Evolutionary conservation across 768 basidiomycete species (phyloP).

Genomic region (Collybia sp.): DNA sequence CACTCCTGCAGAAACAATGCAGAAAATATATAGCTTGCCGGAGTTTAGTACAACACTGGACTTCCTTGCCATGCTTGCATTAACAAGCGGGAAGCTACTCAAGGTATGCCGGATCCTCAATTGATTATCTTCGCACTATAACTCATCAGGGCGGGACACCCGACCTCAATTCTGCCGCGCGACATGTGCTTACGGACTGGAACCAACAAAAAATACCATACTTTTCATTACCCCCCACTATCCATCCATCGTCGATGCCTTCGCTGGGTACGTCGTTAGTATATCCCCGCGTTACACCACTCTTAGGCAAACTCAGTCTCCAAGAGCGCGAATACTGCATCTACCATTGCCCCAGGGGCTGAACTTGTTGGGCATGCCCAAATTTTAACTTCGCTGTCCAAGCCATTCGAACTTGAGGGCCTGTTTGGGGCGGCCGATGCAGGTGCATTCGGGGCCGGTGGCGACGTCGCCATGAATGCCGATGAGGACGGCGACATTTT

Average conservation of each 20-base stretch:
- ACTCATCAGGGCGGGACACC: slow-evolving; percentile 78
- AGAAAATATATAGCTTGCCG: slow-evolving; percentile 84
- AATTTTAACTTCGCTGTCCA: slow-evolving; percentile 64
- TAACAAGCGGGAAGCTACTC: slow-evolving; percentile 75
- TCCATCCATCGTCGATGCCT: slow-evolving; percentile 77
- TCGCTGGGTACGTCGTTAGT: slow-evolving; percentile 27
- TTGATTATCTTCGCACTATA: background rate
- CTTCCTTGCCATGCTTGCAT: slow-evolving; percentile 86
- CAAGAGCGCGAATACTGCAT: slow-evolving; percentile 16
- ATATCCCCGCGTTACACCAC: no score
- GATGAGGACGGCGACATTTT: slow-evolving; percentile 39
- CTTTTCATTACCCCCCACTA: slow-evolving; percentile 70
- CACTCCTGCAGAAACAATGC: slow-evolving; percentile 65
- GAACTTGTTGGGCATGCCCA: slow-evolving; percentile 80
- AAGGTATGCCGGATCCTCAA: slow-evolving; percentile 47
- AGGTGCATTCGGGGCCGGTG: slow-evolving; percentile 61
- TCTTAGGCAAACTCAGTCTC: no score
- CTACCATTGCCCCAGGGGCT: slow-evolving; percentile 60
- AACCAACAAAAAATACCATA: slow-evolving; percentile 95
- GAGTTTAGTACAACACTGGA: slow-evolving; percentile 68
- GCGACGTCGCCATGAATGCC: slow-evolving; percentile 39
- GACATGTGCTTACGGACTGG: slow-evolving; percentile 86
- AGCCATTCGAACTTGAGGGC: slow-evolving; percentile 77
- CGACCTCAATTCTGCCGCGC: slow-evolving; percentile 77
- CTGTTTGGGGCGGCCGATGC: slow-evolving; percentile 79